phyloP scores from a whole-genome alignment of 352 stramenopile genomes.

The Bremia lactucae region DNA sequence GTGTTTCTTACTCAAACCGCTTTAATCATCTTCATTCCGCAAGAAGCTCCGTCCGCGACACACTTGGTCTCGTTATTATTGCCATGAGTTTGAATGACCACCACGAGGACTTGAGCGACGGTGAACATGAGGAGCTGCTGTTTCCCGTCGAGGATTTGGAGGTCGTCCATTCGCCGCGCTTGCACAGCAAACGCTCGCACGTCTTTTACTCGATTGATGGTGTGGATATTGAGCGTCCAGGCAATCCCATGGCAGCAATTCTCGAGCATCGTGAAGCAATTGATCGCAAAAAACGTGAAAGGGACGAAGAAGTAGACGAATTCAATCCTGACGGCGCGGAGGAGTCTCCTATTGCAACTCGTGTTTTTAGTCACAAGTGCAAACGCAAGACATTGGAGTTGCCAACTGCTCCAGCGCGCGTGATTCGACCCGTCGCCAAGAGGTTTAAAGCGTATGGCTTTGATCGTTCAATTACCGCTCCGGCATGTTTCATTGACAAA shows the following conservation, averaged over 20 bases:
- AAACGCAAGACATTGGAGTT: slow-evolving; percentile 53
- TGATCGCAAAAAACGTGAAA: slow-evolving; percentile 20
- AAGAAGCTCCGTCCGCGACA: slow-evolving; percentile 10
- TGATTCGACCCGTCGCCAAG: slow-evolving; percentile 46
- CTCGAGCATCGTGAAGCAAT: slow-evolving; percentile 32
- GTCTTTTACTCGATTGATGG: slow-evolving; percentile 27
- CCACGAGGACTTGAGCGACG: slow-evolving; percentile 8
- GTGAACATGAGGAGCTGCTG: slow-evolving; percentile 62
- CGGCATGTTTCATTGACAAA: slow-evolving; percentile 21
- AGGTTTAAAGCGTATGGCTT: slow-evolving; percentile 36
- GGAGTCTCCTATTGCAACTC: slow-evolving; percentile 6
- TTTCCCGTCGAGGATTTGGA: slow-evolving; percentile 47
- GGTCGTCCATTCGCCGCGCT: slow-evolving; percentile 1
- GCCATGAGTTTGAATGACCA: slow-evolving; percentile 2
- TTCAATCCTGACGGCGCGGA: not conserved
- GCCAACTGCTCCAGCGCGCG: slow-evolving; percentile 19
- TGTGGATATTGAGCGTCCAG: slow-evolving; percentile 21
- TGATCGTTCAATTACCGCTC: slow-evolving; percentile 20
- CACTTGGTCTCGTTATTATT: not conserved
- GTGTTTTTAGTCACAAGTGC: slow-evolving; percentile 13
- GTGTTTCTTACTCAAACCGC: not conserved
- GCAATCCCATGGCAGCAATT: slow-evolving; percentile 34
- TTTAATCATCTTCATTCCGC: slow-evolving; percentile 12
- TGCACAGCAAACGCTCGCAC: slow-evolving; percentile 8
- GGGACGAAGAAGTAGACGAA: slow-evolving; percentile 11